Conservation (phyloP, 306 rosid species). For the Quercus parvula region DNA sequence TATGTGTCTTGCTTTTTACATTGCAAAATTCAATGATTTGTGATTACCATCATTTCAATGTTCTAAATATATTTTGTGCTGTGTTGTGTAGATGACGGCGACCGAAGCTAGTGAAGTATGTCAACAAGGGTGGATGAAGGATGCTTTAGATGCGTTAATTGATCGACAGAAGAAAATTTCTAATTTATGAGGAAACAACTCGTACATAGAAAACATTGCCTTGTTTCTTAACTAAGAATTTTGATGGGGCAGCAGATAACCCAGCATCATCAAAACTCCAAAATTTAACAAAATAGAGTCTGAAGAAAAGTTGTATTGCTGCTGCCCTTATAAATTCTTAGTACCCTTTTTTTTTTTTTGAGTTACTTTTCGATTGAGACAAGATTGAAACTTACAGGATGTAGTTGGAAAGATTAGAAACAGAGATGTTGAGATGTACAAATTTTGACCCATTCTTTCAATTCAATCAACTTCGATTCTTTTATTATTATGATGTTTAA, state of each 20-base stretch:
- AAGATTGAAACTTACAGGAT: slow-evolving; percentile 8
- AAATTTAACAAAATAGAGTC: background rate
- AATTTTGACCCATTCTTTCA: slow-evolving; percentile 44
- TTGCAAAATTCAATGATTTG: background rate
- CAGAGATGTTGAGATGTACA: slow-evolving; percentile 34
- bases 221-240: slow-evolving; percentile 20
- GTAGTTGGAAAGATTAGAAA: slow-evolving; percentile 33
- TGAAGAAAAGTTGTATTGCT: background rate
- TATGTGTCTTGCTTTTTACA: slow-evolving; percentile 28
- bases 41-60: background rate
- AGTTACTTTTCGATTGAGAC: background rate
- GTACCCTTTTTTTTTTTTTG: slow-evolving; percentile 11
- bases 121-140: slow-evolving; percentile 88
- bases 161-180: slow-evolving; percentile 31
- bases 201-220: slow-evolving; percentile 15
- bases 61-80: slow-evolving; percentile 29
- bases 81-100: slow-evolving; percentile 60
- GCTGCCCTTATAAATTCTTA: background rate
- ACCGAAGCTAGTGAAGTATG: slow-evolving; percentile 78
- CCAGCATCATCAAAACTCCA: background rate
- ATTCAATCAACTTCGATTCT: slow-evolving; percentile 42
- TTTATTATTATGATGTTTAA: slow-evolving; percentile 13
- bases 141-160: slow-evolving; percentile 64
- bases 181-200: slow-evolving; percentile 10
- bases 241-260: slow-evolving; percentile 10